Conservation (phyloP, 495 filamentous ascomycete species). For the Barbatosphaeria neglecta region DNA sequence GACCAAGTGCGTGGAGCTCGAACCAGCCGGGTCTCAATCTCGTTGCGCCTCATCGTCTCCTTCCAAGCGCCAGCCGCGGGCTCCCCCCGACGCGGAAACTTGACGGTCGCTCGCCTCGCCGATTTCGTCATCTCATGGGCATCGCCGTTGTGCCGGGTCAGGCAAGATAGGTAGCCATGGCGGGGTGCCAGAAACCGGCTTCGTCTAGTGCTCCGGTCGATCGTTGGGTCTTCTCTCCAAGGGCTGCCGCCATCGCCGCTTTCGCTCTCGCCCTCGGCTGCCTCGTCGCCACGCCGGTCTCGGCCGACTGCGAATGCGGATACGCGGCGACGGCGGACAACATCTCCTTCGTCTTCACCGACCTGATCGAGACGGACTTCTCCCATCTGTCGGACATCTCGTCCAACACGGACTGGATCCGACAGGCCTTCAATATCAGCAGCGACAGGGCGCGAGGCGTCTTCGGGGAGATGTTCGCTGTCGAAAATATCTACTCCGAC, state of each 20-base stretch:
- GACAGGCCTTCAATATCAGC: conserved; percentile 53
- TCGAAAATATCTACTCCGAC: conserved; percentile 44
- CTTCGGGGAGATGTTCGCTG: conserved; percentile 50
- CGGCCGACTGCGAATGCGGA: conserved; percentile 60
- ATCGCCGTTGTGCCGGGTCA: background rate
- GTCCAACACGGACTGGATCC: conserved; percentile 44
- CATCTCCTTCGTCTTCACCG: conserved; percentile 43
- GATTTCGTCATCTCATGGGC: background rate
- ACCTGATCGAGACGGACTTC: conserved; percentile 60
- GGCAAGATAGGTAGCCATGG: background rate
- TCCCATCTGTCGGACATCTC: conserved; percentile 38
- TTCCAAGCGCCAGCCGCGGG: too few relatives aligned
- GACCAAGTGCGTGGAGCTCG: too few relatives aligned
- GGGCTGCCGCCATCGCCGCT: conserved; percentile 2
- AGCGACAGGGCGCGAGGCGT: conserved; percentile 41
- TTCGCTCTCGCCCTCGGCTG: conserved; percentile 5
- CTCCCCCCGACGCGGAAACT: background rate
- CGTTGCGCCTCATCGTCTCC: too few relatives aligned
- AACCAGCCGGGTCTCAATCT: too few relatives aligned
- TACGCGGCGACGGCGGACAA: conserved; percentile 38
- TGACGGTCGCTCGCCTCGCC: background rate
- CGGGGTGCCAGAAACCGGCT: background rate
- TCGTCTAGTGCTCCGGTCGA: background rate
- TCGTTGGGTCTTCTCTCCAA: background rate
- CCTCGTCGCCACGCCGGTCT: conserved; percentile 1